These are phyloP conservation scores for Mortierella sp. DNA, from an alignment of 371 early-diverging fungal genomes.

Conservation along the genomic window DNA sequence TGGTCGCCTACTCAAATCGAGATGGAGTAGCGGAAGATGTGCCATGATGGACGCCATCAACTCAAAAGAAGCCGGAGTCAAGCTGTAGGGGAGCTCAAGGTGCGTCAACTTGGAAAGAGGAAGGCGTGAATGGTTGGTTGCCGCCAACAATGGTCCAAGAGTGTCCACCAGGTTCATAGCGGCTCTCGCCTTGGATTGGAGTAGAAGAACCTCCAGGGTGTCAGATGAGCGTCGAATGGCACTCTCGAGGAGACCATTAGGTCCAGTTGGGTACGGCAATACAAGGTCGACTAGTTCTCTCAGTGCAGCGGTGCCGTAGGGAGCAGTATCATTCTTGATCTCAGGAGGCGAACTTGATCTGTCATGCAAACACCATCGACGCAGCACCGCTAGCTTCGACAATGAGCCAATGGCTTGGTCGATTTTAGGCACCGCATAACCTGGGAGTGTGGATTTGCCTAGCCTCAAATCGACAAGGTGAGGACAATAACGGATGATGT, in stretches of 20 bases:
- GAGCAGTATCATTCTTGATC: background rate
- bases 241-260: background rate
- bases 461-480: background rate
- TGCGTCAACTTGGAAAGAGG: too few species aligned
- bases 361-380: background rate
- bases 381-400: background rate
- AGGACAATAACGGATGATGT: background rate
- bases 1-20: too few species aligned
- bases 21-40: too few species aligned
- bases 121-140: background rate
- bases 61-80: too few species aligned
- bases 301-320: background rate
- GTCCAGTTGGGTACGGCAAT: background rate
- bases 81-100: too few species aligned
- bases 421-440: background rate
- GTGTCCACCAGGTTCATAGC: background rate
- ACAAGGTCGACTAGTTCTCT: background rate
- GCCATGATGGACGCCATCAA: too few species aligned
- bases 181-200: background rate
- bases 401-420: background rate
- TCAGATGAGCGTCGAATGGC: background rate
- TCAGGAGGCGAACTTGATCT: too few species aligned
- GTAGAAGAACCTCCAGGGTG: background rate
- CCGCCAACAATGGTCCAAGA: background rate
- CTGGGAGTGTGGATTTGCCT: rapidly evolving